These are phyloP conservation scores for Apiospora phragmitis DNA, from an alignment of 2,329 filamentous ascomycete species.

Conservation along the genomic window DNA sequence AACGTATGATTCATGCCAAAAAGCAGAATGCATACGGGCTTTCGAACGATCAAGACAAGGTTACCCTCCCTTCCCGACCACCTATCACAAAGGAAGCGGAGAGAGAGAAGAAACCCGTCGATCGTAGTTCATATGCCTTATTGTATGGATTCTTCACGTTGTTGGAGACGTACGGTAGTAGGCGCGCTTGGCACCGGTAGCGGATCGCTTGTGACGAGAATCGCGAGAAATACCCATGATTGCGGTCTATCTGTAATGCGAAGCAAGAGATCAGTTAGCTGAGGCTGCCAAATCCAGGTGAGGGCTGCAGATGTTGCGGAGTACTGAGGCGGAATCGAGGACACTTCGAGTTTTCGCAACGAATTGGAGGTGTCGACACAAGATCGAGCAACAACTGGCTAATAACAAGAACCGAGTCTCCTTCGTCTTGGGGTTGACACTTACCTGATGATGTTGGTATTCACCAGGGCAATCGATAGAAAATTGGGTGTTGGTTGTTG, in stretches of 20 bases:
- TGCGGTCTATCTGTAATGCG: constrained; percentile 60
- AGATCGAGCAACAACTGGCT: background rate
- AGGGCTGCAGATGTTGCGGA: background rate
- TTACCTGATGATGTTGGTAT: constrained; percentile 11
- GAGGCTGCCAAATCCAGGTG: background rate
- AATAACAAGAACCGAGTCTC: background rate
- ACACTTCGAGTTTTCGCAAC: background rate
- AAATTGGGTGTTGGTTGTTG: constrained; percentile 9
- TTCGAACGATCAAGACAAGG: constrained; percentile 44
- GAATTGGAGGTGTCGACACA: background rate
- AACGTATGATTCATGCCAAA: constrained; percentile 59
- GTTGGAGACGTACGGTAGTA: constrained; percentile 73
- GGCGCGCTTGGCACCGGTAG: constrained; percentile 96
- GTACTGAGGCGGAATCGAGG: background rate
- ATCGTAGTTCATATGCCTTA: constrained; percentile 9
- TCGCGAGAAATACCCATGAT: constrained; percentile 99
- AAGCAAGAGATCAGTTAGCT: background rate
- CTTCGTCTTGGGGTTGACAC: background rate
- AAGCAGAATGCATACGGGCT: constrained; percentile 61
- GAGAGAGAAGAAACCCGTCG: constrained; percentile 1
- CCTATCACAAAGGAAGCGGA: background rate
- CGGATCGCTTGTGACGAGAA: constrained; percentile 99
- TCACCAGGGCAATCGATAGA: constrained; percentile 12
- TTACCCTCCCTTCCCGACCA: background rate
- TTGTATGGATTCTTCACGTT: constrained; percentile 13